These are phyloP conservation scores for Dryadomyces quercivorus DNA, from an alignment of 2,329 filamentous ascomycete species.

Conservation along the genomic window DNA sequence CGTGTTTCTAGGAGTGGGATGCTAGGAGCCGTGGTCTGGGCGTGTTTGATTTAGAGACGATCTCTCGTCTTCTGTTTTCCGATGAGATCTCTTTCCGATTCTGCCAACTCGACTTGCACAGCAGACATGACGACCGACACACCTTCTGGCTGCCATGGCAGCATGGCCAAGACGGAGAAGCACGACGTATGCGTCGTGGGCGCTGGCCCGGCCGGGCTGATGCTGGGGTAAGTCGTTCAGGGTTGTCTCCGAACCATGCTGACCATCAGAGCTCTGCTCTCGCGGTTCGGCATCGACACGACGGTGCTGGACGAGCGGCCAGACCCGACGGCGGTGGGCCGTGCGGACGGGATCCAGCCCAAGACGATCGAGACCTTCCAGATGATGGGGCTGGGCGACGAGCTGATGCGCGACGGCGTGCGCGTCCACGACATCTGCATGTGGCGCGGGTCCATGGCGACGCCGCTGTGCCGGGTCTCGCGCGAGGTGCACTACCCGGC, in stretches of 20 bases:
- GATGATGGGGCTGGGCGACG: constrained; percentile 57
- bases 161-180: neutral
- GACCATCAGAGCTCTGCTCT: constrained; percentile 25
- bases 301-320: constrained; percentile 45
- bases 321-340: constrained; percentile 39
- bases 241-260: too few species aligned
- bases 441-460: constrained; percentile 48
- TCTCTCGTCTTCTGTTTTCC: too few species aligned
- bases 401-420: constrained; percentile 51
- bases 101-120: neutral
- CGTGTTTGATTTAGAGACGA: too few species aligned
- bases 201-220: constrained; percentile 22
- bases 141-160: neutral
- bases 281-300: constrained; percentile 44
- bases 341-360: constrained; percentile 62
- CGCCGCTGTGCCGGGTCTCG: constrained; percentile 25
- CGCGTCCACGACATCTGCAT: constrained; percentile 64
- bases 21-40: too few species aligned
- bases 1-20: neutral
- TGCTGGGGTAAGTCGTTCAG: constrained; percentile 22
- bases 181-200: constrained; percentile 16
- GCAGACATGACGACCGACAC: neutral
- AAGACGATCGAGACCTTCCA: constrained; percentile 68
- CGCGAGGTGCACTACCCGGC: constrained; percentile 51
- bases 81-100: too few species aligned